These are phyloP conservation scores for Aspergillus ustus DNA, from an alignment of 2,329 filamentous ascomycete genomes.

Conservation along the genomic window DNA sequence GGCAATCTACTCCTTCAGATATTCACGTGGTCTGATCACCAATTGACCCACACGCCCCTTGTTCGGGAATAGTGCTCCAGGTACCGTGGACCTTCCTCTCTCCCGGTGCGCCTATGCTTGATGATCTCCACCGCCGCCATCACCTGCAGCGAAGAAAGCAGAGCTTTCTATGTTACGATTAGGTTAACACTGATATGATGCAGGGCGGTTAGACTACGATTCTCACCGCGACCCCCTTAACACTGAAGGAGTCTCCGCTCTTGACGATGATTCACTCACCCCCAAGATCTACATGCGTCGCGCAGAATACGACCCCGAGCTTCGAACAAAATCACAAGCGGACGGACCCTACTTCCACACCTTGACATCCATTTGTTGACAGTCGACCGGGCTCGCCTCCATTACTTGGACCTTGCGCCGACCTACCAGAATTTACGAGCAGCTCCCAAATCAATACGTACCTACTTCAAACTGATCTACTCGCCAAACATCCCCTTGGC, in stretches of 20 bases:
- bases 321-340: neutral
- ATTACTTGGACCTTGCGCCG: no score
- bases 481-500: neutral
- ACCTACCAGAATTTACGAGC: no score
- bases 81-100: neutral
- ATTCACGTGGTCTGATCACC: neutral
- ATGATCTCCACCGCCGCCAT: neutral
- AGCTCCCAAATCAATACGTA: no score
- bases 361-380: no score
- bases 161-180: neutral
- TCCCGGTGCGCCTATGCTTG: neutral
- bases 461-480: no score
- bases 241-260: neutral
- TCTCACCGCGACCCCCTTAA: neutral
- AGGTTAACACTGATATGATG: neutral
- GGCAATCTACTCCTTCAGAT: neutral
- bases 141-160: neutral
- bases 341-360: neutral
- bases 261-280: slow-evolving; percentile 8
- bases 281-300: neutral
- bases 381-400: no score
- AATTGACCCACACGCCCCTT: neutral
- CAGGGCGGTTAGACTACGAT: neutral
- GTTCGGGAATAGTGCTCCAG: slow-evolving; percentile 6
- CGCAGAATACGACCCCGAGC: neutral